Base-by-base conservation (phyloP, 306 rosid genomes). In the Heteromeles arbutifolia region DNA sequence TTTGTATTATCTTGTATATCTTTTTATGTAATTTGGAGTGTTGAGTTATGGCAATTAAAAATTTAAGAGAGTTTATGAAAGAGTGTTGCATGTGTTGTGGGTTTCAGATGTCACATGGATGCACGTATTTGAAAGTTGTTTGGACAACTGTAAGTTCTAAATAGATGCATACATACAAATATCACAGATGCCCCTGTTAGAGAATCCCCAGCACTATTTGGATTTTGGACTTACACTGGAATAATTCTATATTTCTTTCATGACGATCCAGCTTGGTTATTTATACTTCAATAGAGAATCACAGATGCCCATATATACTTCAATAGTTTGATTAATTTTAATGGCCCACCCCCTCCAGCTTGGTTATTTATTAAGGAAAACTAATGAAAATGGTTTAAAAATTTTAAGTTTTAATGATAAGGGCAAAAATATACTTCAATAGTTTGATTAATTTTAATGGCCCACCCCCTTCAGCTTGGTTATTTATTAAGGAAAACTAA, bases 61-160 rank as follows among this genome's bases (percentile, higher is more conserved):
- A 37, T 37, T 37, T 1, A 37, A 34, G 2, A 26, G 53, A 26
- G 52, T 43, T 4, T 59, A 34, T 43, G 22, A 72, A 58, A 19
- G 8, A 31, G 17, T 32, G 37, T 37, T 18, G 67, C 44, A 75
- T 81, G 83, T 63, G 62, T 34, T 21, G 14, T 26, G 8, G 24
- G n/a, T n/a, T 64, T 65, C 74, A 39, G 64, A n/a, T 65, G 64
- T 77, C 79, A 80, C 87, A 77, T 83, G 84, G 73, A 0, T 17
- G 70, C 86, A 79, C 86, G 66, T 83, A 83, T 73, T 67, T 75
- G 72, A 72, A 67, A 62, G 82, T 63, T 72, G 72, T 5, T 48
- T 67, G 32, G 66, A 79, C 75, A 66, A 74, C 9, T 22, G 65
- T 59, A 44, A n/a, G 61, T 21, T 50, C 29, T 3, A 58, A 26